Conservation (phyloP, 2,329 filamentous ascomycete species). For the Aspergillus neoniger region DNA sequence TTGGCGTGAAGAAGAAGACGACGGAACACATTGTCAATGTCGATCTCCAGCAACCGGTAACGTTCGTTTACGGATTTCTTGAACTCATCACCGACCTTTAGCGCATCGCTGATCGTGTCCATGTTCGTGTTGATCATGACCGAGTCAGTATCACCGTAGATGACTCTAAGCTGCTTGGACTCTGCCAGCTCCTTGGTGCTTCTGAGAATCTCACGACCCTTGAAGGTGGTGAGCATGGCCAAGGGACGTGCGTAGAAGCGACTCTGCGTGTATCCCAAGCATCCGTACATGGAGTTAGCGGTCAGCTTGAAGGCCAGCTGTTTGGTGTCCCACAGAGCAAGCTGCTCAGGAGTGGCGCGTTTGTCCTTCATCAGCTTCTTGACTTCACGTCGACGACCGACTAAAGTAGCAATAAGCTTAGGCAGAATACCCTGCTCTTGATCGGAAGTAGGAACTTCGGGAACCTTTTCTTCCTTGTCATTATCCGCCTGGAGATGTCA, state of each 20-base stretch:
- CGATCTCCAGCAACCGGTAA: conserved; percentile 91
- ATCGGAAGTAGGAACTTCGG: conserved; percentile 73
- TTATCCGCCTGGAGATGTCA: conserved; percentile 48
- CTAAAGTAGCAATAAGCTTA: conserved; percentile 85
- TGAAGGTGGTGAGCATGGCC: conserved; percentile 93
- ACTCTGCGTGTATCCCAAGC: conserved; percentile 93
- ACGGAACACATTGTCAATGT: conserved; percentile 96
- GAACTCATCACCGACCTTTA: conserved; percentile 92
- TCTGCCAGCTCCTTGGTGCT: conserved; percentile 96
- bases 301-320: conserved; percentile 95
- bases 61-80: conserved; percentile 92
- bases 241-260: conserved; percentile 95
- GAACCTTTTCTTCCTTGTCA: conserved; percentile 83
- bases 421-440: conserved; percentile 85
- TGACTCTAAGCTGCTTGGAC: conserved; percentile 85
- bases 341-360: conserved; percentile 77
- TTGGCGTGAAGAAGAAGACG: conserved; percentile 92
- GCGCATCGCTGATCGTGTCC: conserved; percentile 84
- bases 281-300: conserved; percentile 99
- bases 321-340: conserved; percentile 97
- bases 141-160: conserved; percentile 98
- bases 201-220: conserved; percentile 93
- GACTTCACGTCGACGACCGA: conserved; percentile 84
- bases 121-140: conserved; percentile 99
- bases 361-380: conserved; percentile 98